A percentile compares a stretch with the other conserved stretches of the same genome.
Conservation (phyloP, 1,284 basidiomycete genomes). For the Lignosus rhinocerotis region DNA sequence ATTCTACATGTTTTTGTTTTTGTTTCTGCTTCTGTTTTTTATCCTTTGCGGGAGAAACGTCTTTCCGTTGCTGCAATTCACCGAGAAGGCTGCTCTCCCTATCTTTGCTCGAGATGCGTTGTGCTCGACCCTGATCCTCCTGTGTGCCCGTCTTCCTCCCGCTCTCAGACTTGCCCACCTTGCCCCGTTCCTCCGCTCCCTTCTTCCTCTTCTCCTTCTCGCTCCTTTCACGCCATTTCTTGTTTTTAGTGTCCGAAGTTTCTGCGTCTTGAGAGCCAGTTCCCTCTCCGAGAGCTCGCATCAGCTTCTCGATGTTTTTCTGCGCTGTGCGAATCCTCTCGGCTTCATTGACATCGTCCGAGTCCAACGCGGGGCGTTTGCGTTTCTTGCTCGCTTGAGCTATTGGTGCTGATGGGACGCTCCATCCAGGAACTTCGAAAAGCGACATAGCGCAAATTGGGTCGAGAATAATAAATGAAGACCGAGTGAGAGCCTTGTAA, state of each 20-base stretch:
- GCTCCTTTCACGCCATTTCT: constrained; percentile 22
- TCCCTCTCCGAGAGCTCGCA: constrained; percentile 55
- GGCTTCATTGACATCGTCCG: constrained; percentile 33
- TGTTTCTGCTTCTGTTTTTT: constrained; percentile 25
- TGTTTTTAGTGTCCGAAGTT: neutral
- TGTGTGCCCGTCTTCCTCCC: constrained; percentile 16
- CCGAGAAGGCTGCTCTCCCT: constrained; percentile 25
- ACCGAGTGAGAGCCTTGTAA: neutral
- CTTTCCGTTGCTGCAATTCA: neutral
- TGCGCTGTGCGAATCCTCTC: constrained; percentile 49
- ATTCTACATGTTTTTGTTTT: constrained; percentile 9
- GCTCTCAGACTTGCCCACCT: neutral
- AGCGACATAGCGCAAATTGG: constrained; percentile 40
- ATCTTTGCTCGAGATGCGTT: constrained; percentile 16
- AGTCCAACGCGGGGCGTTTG: constrained; percentile 48
- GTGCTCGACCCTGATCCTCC: constrained; percentile 35
- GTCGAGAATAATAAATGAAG: too few relatives aligned
- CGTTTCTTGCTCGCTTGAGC: constrained; percentile 58
- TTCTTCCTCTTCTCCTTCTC: constrained; percentile 15
- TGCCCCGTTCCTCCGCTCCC: neutral
- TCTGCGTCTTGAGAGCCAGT: constrained; percentile 14
- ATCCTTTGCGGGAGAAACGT: constrained; percentile 1
- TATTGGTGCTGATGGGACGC: constrained; percentile 49
- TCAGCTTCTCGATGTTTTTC: constrained; percentile 78
- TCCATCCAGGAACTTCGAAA: constrained; percentile 78